These are phyloP conservation scores for Tarenaya hassleriana DNA, from an alignment of 345 rosid genomes.

Conservation along the genomic window DNA sequence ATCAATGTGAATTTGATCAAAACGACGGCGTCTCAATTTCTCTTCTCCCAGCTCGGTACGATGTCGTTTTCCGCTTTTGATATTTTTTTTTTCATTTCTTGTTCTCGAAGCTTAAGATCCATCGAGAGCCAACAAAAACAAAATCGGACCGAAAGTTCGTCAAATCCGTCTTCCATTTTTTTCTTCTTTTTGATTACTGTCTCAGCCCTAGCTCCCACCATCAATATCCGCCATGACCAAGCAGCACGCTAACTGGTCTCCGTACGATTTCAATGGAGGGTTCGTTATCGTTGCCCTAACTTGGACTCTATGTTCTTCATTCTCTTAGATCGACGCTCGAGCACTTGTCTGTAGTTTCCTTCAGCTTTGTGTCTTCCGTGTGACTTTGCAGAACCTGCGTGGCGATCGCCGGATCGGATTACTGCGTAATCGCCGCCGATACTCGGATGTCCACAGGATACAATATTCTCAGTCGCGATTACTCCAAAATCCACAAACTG, in stretches of 20 bases:
- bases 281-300: constrained; percentile 21
- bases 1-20: not conserved
- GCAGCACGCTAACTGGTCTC: constrained; percentile 79
- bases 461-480: constrained; percentile 80
- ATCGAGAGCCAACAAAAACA: constrained; percentile 1
- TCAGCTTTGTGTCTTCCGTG: not conserved
- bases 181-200: no score
- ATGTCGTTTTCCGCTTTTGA: not conserved
- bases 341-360: not conserved
- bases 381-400: constrained; percentile 61
- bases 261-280: constrained; percentile 99
- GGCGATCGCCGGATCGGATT: constrained; percentile 90
- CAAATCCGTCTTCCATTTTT: constrained; percentile 8
- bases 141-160: not conserved
- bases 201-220: constrained; percentile 8
- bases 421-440: constrained; percentile 93
- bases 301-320: not conserved
- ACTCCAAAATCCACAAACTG: constrained; percentile 84
- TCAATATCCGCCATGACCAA: constrained; percentile 47
- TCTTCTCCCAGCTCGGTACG: not conserved
- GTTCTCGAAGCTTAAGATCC: constrained; percentile 37
- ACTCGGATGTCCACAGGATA: constrained; percentile 96
- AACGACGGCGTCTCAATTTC: not conserved
- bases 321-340: not conserved
- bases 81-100: constrained; percentile 12